Percentiles rank a stretch among this genome's conserved stretches.
Conservation (phyloP, 148 eudicot genomes). For the Rhododendron simsii region DNA sequence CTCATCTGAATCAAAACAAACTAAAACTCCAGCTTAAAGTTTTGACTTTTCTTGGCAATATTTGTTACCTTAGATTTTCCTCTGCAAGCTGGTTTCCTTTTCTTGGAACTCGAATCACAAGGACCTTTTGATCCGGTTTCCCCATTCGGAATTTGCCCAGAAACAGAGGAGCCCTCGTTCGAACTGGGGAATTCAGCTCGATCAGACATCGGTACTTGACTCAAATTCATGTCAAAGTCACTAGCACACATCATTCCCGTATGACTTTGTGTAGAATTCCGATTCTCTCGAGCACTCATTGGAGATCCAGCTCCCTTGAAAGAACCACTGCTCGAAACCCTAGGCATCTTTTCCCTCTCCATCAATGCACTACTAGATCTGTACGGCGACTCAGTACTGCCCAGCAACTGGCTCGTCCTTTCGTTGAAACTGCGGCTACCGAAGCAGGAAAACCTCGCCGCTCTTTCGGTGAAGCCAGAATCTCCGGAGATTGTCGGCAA, state of each 20-base stretch:
- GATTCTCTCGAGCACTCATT: conserved; percentile 21
- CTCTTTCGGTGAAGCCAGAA: conserved; percentile 84
- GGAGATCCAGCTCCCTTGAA: conserved; percentile 43
- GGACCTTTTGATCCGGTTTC: conserved; percentile 35
- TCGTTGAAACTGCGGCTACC: conserved; percentile 80
- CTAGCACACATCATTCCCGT: conserved; percentile 9
- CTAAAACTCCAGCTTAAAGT: no score
- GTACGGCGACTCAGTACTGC: conserved; percentile 27
- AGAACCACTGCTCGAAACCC: conserved; percentile 59
- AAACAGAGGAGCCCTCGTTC: conserved; percentile 51
- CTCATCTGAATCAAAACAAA: background rate
- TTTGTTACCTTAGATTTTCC: conserved; percentile 45
- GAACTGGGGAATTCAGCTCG: conserved; percentile 33
- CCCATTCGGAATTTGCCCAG: conserved; percentile 40
- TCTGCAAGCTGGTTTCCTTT: conserved; percentile 55
- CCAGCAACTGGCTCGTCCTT: conserved; percentile 33
- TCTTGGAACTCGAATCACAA: conserved; percentile 35
- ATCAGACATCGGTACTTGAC: conserved; percentile 10
- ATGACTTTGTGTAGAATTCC: conserved; percentile 23
- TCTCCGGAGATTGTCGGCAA: conserved; percentile 45
- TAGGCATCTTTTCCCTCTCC: conserved; percentile 5
- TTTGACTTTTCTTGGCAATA: background rate
- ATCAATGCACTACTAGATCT: background rate
- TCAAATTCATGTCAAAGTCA: conserved; percentile 21
- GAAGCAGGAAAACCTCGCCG: conserved; percentile 80